phyloP scores from a whole-genome alignment of 495 filamentous ascomycete species.

The Penicillium herquei region DNA sequence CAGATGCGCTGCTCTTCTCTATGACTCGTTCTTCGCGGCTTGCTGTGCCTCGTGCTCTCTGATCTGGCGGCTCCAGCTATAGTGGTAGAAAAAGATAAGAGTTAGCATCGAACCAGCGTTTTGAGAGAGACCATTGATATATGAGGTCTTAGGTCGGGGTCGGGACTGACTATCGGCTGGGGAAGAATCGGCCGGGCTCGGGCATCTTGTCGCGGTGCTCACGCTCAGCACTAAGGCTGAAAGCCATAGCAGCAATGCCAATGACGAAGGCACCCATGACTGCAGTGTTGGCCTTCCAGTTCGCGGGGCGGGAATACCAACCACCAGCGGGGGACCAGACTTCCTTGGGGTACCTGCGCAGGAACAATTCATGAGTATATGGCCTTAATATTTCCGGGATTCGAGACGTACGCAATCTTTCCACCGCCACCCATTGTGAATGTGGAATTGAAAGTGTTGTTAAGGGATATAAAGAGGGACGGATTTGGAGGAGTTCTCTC shows the following conservation, averaged over 20 bases:
- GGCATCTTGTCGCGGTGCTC: constrained; percentile 84
- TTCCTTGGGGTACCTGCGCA: constrained; percentile 88
- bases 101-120: constrained; percentile 16
- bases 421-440: constrained; percentile 61
- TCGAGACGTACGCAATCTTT: constrained; percentile 79
- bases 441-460: constrained; percentile 27
- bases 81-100: constrained; percentile 2
- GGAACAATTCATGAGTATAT: constrained; percentile 22
- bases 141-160: neutral
- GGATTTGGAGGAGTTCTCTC: constrained; percentile 21
- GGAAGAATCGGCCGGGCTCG: constrained; percentile 83
- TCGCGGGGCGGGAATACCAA: constrained; percentile 91
- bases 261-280: constrained; percentile 70
- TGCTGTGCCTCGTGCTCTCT: constrained; percentile 74
- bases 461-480: constrained; percentile 22
- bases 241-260: constrained; percentile 70
- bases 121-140: too few relatives aligned
- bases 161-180: constrained; percentile 84
- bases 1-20: constrained; percentile 16
- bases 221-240: constrained; percentile 77
- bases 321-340: constrained; percentile 98
- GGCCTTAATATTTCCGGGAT: neutral
- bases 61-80: constrained; percentile 90
- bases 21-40: constrained; percentile 57
- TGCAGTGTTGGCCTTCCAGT: constrained; percentile 96